Evolutionary conservation across 2,329 filamentous ascomycete species (phyloP).

Genomic region (Phyllosticta citriasiana): DNA sequence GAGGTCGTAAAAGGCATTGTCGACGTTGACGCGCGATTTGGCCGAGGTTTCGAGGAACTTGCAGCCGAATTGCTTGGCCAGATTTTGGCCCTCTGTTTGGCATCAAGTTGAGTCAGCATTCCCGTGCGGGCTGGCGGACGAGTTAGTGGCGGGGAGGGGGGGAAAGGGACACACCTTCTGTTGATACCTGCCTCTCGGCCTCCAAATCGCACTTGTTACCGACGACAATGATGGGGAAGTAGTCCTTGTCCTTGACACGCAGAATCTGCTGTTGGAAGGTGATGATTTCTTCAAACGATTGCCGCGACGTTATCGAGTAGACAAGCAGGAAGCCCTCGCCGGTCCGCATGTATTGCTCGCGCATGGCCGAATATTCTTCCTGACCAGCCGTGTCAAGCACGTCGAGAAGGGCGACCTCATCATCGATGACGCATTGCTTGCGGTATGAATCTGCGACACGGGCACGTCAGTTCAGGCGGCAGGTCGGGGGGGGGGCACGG

Average conservation of each 20-base stretch:
- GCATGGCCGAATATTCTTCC: constrained; percentile 98
- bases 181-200: constrained; percentile 78
- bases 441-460: constrained; percentile 77
- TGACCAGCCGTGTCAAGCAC: constrained; percentile 97
- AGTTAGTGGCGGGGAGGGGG: neutral
- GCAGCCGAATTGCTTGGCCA: constrained; percentile 84
- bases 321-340: constrained; percentile 96
- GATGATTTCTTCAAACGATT: constrained; percentile 97
- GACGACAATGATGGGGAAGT: constrained; percentile 98
- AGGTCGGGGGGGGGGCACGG: neutral
- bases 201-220: constrained; percentile 99
- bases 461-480: constrained; percentile 5
- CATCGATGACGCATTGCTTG: constrained; percentile 98
- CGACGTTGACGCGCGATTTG: constrained; percentile 95
- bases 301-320: constrained; percentile 94
- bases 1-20: constrained; percentile 97
- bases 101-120: constrained; percentile 6
- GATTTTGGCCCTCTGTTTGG: constrained; percentile 69
- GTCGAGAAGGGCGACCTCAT: constrained; percentile 93
- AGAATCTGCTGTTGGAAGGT: constrained; percentile 99
- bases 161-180: constrained; percentile 61
- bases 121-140: neutral
- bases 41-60: constrained; percentile 99
- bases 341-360: constrained; percentile 99
- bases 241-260: constrained; percentile 98